Conservation (phyloP, 192 early-diverging fungal species). For the Glomus cerebriforme region DNA sequence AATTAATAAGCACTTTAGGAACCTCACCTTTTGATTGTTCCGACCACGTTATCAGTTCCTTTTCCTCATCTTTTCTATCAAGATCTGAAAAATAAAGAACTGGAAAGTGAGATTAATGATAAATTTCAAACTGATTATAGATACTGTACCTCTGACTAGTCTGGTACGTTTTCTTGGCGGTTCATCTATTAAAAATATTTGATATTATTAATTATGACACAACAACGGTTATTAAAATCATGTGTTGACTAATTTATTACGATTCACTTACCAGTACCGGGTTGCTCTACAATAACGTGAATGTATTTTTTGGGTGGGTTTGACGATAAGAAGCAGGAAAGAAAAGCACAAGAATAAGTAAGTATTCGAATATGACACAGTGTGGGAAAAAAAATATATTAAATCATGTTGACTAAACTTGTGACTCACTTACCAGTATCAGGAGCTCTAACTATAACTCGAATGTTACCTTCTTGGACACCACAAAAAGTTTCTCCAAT, state of each 20-base stretch:
- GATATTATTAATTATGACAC: too few relatives aligned
- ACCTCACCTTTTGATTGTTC: not conserved
- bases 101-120: constrained; percentile 11
- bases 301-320: too few relatives aligned
- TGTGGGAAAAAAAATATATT: too few relatives aligned
- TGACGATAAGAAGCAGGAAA: too few relatives aligned
- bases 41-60: not conserved
- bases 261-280: too few relatives aligned
- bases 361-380: too few relatives aligned
- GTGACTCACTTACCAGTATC: not conserved
- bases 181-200: not conserved
- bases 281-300: too few relatives aligned
- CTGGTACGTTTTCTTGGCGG: constrained; percentile 14
- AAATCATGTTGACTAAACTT: not conserved
- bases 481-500: not conserved
- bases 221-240: too few relatives aligned
- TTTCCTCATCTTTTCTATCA: not conserved
- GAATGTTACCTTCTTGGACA: constrained; percentile 9
- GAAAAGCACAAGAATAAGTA: too few relatives aligned
- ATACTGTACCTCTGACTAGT: not conserved
- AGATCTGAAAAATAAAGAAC: constrained; percentile 2
- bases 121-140: constrained; percentile 9
- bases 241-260: too few relatives aligned
- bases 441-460: not conserved
- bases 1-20: constrained; percentile 15